Conservation (phyloP, 2,329 filamentous ascomycete species). For the Penicillium sp. region DNA sequence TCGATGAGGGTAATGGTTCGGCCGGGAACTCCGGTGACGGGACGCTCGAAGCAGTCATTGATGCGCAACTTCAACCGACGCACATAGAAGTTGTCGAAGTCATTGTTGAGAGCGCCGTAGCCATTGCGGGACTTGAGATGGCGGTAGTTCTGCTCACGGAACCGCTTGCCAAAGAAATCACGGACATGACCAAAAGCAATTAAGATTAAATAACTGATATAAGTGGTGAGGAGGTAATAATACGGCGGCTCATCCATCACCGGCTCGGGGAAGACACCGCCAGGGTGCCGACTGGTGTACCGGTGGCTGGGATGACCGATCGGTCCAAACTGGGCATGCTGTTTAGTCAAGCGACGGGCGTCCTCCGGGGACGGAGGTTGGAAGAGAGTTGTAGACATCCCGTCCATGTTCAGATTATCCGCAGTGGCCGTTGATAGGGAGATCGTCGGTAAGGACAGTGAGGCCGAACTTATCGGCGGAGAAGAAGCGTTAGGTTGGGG, state of each 20-base stretch:
- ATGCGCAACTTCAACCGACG: slow-evolving; percentile 88
- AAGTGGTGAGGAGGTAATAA: slow-evolving; percentile 94
- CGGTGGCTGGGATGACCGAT: slow-evolving; percentile 74
- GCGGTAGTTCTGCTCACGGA: slow-evolving; percentile 80
- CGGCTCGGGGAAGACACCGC: slow-evolving; percentile 73
- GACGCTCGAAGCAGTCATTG: slow-evolving; percentile 93
- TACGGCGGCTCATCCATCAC: slow-evolving; percentile 94
- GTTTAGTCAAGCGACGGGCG: slow-evolving; percentile 66
- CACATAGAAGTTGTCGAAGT: slow-evolving; percentile 99
- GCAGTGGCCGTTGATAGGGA: slow-evolving; percentile 82
- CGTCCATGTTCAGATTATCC: slow-evolving; percentile 69
- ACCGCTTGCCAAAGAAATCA: slow-evolving; percentile 96
- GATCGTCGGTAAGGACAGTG: slow-evolving; percentile 80
- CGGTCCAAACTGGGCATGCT: slow-evolving; percentile 88
- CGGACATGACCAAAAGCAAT: slow-evolving; percentile 93
- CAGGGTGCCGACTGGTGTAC: slow-evolving; percentile 84
- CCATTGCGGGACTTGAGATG: slow-evolving; percentile 79
- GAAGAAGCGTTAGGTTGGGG: slow-evolving; percentile 48
- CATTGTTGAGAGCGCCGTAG: slow-evolving; percentile 91
- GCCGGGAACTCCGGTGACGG: slow-evolving; percentile 88
- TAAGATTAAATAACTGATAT: slow-evolving; percentile 94
- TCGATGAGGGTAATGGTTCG: slow-evolving; percentile 91
- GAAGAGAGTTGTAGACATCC: slow-evolving; percentile 75
- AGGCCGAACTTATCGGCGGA: slow-evolving; percentile 65
- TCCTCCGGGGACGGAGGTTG: slow-evolving; percentile 84